phyloP scores from a whole-genome alignment of 768 basidiomycete genomes.

The Agaricus subrufescens region DNA sequence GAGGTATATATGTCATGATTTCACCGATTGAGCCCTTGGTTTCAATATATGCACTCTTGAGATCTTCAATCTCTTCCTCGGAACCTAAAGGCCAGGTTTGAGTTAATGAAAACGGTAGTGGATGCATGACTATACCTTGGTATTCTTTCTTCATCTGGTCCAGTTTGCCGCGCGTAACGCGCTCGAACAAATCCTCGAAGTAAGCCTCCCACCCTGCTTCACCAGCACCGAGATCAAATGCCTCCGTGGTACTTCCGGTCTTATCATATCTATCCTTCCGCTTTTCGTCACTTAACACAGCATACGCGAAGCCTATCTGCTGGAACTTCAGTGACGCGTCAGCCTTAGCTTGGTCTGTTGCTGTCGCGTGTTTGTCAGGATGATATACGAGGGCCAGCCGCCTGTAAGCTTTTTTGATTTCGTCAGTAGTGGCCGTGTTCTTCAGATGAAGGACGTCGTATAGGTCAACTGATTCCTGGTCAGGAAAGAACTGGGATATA shows the following conservation, averaged over 20 bases:
- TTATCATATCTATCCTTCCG: slow-evolving; percentile 74
- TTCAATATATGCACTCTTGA: slow-evolving; percentile 69
- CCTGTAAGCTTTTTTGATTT: slow-evolving; percentile 83
- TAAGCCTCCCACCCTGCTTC: slow-evolving; percentile 95
- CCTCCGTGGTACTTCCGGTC: slow-evolving; percentile 84
- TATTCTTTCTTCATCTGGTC: slow-evolving; percentile 95
- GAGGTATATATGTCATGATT: slow-evolving; percentile 84
- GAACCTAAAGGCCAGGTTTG: slow-evolving; percentile 55
- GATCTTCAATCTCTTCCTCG: slow-evolving; percentile 75
- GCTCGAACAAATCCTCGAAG: slow-evolving; percentile 86
- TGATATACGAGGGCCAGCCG: slow-evolving; percentile 78
- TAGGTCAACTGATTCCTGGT: slow-evolving; percentile 65
- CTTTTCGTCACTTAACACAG: slow-evolving; percentile 78
- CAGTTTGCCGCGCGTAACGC: slow-evolving; percentile 78
- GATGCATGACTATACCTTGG: slow-evolving; percentile 57
- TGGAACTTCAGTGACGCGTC: slow-evolving; percentile 80
- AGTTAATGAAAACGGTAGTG: background rate
- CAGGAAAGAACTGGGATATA: slow-evolving; percentile 73
- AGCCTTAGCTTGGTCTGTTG: slow-evolving; percentile 55
- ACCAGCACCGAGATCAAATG: slow-evolving; percentile 60
- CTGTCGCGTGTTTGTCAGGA: slow-evolving; percentile 82
- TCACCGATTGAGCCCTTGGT: slow-evolving; percentile 70
- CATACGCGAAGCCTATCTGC: slow-evolving; percentile 92
- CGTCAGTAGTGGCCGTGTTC: slow-evolving; percentile 50
- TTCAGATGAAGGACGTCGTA: slow-evolving; percentile 67